A percentile compares a stretch with the other conserved stretches of the same genome.
Conservation (phyloP, 1,284 basidiomycete species). For the Prillingera fragicola region DNA sequence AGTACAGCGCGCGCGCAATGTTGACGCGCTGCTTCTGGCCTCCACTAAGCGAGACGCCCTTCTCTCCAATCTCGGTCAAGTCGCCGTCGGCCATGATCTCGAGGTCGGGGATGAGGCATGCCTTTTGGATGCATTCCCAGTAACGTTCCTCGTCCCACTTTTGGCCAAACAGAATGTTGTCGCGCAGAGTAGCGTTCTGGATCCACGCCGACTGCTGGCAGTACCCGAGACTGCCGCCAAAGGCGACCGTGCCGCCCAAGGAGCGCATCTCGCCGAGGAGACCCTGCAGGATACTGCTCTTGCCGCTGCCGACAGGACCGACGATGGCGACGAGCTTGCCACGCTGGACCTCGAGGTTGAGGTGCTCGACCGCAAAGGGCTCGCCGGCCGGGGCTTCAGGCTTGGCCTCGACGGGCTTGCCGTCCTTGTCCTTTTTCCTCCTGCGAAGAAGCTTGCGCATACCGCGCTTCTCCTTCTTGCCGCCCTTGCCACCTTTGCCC, state of each 20-base stretch:
- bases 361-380: conserved; percentile 55
- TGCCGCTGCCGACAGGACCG: conserved; percentile 55
- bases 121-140: conserved; percentile 59
- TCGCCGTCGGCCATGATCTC: conserved; percentile 68
- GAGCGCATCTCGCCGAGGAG: conserved; percentile 66
- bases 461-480: neutral
- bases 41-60: neutral
- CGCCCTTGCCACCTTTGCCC: neutral
- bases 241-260: conserved; percentile 54
- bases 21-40: conserved; percentile 54
- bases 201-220: conserved; percentile 79
- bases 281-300: conserved; percentile 65
- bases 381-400: conserved; percentile 6
- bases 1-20: conserved; percentile 68
- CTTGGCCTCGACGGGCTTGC: neutral
- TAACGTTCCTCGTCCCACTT: conserved; percentile 63
- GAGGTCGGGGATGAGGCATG: conserved; percentile 64
- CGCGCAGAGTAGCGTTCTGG: conserved; percentile 65
- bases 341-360: conserved; percentile 56
- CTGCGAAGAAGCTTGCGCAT: too few species aligned
- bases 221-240: conserved; percentile 69
- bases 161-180: conserved; percentile 60
- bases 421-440: neutral
- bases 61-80: conserved; percentile 54
- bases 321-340: conserved; percentile 62